Conservation (phyloP, 495 filamentous ascomycete genomes). For the Podospora pseudopauciseta region DNA sequence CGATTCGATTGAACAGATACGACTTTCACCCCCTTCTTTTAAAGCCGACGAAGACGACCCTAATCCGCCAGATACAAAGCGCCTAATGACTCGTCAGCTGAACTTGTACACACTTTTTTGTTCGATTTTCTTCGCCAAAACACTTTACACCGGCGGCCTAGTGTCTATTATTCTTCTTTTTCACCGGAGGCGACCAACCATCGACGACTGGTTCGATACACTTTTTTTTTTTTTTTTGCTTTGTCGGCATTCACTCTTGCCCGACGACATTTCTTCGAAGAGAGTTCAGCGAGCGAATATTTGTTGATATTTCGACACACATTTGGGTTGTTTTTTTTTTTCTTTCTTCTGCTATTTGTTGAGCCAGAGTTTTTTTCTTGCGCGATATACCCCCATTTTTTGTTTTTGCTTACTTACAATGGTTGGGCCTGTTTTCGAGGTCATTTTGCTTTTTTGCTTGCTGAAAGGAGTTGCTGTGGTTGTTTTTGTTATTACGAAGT, state of each 20-base stretch:
- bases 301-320: too few species aligned
- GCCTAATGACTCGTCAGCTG: background rate
- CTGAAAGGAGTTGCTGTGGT: background rate
- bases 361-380: background rate
- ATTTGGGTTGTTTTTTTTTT: background rate
- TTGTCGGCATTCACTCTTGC: conserved; percentile 9
- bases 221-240: conserved; percentile 9
- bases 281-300: background rate
- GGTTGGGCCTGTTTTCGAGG: background rate
- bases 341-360: background rate
- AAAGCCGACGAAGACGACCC: background rate
- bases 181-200: background rate
- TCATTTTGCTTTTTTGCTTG: conserved; percentile 11
- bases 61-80: background rate
- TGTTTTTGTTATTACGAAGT: background rate
- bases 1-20: background rate
- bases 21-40: background rate
- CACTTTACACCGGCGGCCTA: conserved; percentile 15
- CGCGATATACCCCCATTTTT: too few species aligned
- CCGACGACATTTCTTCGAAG: conserved; percentile 26
- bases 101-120: background rate
- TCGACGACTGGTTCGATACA: background rate
- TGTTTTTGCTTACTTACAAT: too few species aligned
- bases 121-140: background rate
- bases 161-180: conserved; percentile 25